Evolutionary conservation across 2,329 filamentous ascomycete species (phyloP), one percentile per base, ranked within the genome.

Genomic region (Xylariaceae sp.): DNA sequence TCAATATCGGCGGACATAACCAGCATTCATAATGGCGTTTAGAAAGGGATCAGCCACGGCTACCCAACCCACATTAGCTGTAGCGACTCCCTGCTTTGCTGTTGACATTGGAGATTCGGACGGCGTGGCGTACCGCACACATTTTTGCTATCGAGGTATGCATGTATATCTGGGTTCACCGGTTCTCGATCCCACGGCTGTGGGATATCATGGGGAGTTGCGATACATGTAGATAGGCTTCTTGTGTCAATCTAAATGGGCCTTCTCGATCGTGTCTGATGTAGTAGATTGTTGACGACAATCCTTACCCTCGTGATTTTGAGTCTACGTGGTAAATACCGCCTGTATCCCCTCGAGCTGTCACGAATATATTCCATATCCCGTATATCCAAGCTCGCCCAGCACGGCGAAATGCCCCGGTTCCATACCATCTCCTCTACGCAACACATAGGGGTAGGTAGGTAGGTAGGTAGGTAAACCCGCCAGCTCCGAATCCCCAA

Each of bases 11-110:
- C 34, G 41, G 39, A 37, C 37, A 42, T 36, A 47, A n/a, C 37
- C 30, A 53, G 57, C 57, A 59, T 59, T 55, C 22, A 46, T n/a
- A n/a, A n/a, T 36, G 57, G 57, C 57, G 57, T 58, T 58, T 48
- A 46, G 48, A 51, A 54, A 37, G 45, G 45, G 51, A 37, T 45
- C 39, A 41, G 47, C 32, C 36, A 46, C 37, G 47, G 52, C 51
- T 48, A 48, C 37, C 34, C n/a, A n/a, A 37, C 45, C 56, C 32
- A 53, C 29, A 15, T 46, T 50, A 55, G n/a, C 29, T 41, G 37
- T n/a, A 53, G 49, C 47, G 49, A 51, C 49, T 48, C 30, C 45
- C 53, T 56, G 22, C 49, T 51, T 50, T 41, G 19, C 46, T 30
- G 18, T 41, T 36, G 34, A 41, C 26, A 49, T 22, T 29, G 41